Evolutionary conservation across 306 rosid species (phyloP), one percentile per base, ranked within the genome.

Genomic region (Canavalia ensiformis): DNA sequence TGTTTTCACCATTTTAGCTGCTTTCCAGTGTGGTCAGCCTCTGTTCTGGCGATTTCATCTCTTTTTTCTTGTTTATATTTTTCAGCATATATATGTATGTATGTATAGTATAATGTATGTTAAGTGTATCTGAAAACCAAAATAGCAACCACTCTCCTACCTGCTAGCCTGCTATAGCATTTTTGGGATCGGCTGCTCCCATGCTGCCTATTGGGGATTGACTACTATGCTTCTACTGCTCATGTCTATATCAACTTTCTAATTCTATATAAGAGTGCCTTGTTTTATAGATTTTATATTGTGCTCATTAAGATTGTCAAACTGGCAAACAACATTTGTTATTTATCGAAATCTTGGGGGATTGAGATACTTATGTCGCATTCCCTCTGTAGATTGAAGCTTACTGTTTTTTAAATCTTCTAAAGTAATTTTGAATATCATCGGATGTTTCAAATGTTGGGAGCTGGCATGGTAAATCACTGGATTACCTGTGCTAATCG

Each of bases 361-460:
- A 45, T 54, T 42, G 50, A 45, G 49, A 81, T 41, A 39, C 30
- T 47, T 46, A 44, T 68, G 49, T 72, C 55, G 56, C 47, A 49
- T 58, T 75, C 44, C 10, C n/a, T 8, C 55, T 77, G 9, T 35
- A 52, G 11, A 56, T 37, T 65, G 28, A 68, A 28, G 62, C 65
- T 56, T 37, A 46, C 13, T 51, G 13, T 34, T 60, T 1, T 46
- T 47, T 62, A 8, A 34, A 34, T 64, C 11, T 25, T 51, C 7
- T 31, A 6, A 79, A 55, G 54, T 74, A 12, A 54, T 1, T 13
- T 59, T 13, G 44, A 55, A 55, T 66, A 56, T 34, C 58, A 74
- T 18, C 39, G 41, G 60, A 18, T 78, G 65, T 72, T 74, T 78
- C 55, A 55, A 62, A 79, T 51, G n/a, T 30, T 45, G 13, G 65